These are phyloP conservation scores for Citrus glauca DNA, from an alignment of 345 rosid species.

Conservation along the genomic window DNA sequence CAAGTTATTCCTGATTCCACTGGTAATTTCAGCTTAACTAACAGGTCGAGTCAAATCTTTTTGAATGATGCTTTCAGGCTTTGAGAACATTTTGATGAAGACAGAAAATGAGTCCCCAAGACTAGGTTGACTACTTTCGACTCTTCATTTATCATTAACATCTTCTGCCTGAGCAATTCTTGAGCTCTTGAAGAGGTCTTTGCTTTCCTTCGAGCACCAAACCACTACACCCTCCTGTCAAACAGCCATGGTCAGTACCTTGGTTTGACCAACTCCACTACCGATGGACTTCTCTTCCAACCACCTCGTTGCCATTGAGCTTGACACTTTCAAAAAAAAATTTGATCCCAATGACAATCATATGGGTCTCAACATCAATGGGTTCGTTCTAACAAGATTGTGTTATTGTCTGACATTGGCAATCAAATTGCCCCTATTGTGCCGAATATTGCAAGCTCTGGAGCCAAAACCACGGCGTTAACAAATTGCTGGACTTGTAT, in stretches of 20 bases:
- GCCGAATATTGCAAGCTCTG: conserved; percentile 34
- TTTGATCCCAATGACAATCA: conserved; percentile 63
- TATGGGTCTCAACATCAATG: conserved; percentile 47
- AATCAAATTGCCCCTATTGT: conserved; percentile 32
- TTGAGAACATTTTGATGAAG: conserved; percentile 20
- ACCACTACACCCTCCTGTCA: conserved; percentile 7
- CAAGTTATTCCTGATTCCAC: conserved; percentile 42
- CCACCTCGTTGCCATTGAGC: conserved; percentile 45
- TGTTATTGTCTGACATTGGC: conserved; percentile 21
- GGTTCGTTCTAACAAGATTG: conserved; percentile 32
- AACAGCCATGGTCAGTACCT: conserved; percentile 41
- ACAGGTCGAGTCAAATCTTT: conserved; percentile 40
- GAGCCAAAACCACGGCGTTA: conserved; percentile 42
- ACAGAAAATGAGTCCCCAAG: background rate
- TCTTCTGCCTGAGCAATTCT: conserved; percentile 18
- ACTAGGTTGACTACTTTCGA: conserved; percentile 46
- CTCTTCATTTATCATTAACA: conserved; percentile 44
- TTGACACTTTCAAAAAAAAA: conserved; percentile 51
- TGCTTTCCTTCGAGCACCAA: no score
- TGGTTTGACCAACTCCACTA: conserved; percentile 53
- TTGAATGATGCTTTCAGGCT: conserved; percentile 29
- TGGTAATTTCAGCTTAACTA: conserved; percentile 20
- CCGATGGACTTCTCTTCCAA: conserved; percentile 36
- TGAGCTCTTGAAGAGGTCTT: conserved; percentile 34
- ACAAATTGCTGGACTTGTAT: conserved; percentile 31